These are phyloP conservation scores for Actinomortierella wolfii DNA, from an alignment of 371 early-diverging fungal species.

Conservation along the genomic window DNA sequence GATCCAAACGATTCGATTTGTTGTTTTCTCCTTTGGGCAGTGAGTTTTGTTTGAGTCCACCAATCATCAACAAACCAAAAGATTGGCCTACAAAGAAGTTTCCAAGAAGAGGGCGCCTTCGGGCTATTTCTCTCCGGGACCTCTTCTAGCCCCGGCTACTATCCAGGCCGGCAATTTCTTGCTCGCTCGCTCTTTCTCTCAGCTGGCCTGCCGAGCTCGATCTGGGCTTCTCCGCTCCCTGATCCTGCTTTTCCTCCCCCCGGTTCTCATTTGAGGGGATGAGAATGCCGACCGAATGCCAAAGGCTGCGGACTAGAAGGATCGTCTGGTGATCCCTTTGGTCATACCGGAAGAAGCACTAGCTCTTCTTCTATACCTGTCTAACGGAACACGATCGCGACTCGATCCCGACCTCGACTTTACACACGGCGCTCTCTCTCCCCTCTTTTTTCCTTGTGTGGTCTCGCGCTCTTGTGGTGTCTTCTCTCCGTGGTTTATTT, in stretches of 20 bases:
- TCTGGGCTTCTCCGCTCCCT: slow-evolving; percentile 2
- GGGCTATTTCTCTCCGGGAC: slow-evolving; percentile 20
- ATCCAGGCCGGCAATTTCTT: no score
- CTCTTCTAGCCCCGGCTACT: neutral
- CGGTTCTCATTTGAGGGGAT: neutral
- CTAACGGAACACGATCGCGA: no score
- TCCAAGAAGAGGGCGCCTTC: slow-evolving; percentile 1
- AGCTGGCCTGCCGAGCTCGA: no score
- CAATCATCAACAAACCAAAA: neutral
- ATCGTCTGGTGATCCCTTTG: slow-evolving; percentile 5
- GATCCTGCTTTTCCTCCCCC: slow-evolving; percentile 10
- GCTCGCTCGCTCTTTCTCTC: slow-evolving; percentile 19
- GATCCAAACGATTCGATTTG: slow-evolving; percentile 2
- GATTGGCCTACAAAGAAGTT: slow-evolving; percentile 10
- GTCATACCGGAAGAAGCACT: neutral
- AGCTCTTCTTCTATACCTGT: slow-evolving; percentile 24
- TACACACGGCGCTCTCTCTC: no score
- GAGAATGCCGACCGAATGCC: neutral
- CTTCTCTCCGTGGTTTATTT: no score
- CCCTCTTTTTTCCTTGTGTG: no score
- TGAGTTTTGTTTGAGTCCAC: neutral
- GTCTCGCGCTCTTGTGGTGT: no score
- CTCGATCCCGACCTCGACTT: no score
- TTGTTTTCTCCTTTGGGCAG: neutral
- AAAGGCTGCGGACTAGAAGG: neutral